phyloP scores from a whole-genome alignment of 1,284 basidiomycete genomes.

The Fomitiporia mediterranea region DNA sequence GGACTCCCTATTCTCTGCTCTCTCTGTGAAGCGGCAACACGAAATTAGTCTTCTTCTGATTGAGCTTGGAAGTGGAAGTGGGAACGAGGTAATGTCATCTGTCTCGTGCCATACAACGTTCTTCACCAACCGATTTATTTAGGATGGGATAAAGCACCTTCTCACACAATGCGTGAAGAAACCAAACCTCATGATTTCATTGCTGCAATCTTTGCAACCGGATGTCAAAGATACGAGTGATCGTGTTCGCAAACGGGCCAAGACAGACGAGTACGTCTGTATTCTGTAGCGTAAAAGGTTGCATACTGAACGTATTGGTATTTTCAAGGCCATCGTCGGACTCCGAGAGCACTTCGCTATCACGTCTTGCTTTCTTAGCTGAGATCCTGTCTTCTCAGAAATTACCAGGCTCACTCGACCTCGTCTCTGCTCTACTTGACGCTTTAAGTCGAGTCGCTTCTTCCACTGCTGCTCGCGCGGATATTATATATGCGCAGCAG shows the following conservation, averaged over 20 bases:
- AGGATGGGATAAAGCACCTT: constrained; percentile 45
- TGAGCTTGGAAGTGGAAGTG: constrained; percentile 40
- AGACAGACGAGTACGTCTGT: constrained; percentile 48
- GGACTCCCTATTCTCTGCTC: constrained; percentile 46
- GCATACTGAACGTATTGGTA: not conserved
- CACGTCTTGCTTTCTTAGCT: constrained; percentile 52
- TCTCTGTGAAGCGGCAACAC: constrained; percentile 49
- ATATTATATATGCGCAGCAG: constrained; percentile 81
- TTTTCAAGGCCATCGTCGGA: constrained; percentile 1
- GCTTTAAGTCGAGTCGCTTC: constrained; percentile 64
- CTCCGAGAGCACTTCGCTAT: constrained; percentile 33
- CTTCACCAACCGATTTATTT: too few relatives aligned
- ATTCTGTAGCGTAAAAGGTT: not conserved
- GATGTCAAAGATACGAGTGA: constrained; percentile 35
- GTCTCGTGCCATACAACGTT: too few relatives aligned
- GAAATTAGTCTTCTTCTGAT: constrained; percentile 53
- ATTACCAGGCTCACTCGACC: constrained; percentile 63
- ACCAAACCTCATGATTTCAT: constrained; percentile 47
- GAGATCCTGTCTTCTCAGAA: constrained; percentile 67
- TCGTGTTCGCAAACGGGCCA: constrained; percentile 59
- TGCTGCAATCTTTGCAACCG: constrained; percentile 57
- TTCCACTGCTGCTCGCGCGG: constrained; percentile 44
- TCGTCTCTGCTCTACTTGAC: constrained; percentile 73
- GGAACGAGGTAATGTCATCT: constrained; percentile 37
- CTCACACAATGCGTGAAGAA: constrained; percentile 46